Evolutionary conservation across 306 rosid genomes (phyloP), one percentile per base, ranked within the genome.

Genomic region (Cicer yamashitae): DNA sequence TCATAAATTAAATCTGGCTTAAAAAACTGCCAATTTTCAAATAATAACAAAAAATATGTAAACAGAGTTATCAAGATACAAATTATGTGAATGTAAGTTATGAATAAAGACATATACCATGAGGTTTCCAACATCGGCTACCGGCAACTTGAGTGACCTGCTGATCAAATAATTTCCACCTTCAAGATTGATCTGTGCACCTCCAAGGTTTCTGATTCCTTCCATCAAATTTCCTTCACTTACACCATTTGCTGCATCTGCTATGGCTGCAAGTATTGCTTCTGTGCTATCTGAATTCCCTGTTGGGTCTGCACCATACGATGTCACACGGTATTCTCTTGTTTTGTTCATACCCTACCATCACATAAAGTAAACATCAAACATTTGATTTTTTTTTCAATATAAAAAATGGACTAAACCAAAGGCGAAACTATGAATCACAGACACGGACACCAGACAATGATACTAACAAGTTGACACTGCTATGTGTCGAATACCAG

Each of bases 261-360:
- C 79, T 50, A 94, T 86, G 58, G 91, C 97, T 75, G 51, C 60
- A 13, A 83, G 84, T 18, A 94, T 43, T 2, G 96, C 94, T 7
- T 82, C 88, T 0, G 96, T 92, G 77, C 99, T 94, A 62, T 94
- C 99, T 22, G 48, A 76, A 44, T 64, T 83, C 5, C 96, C 99
- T 0, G 91, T 90, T 14, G 97, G 96, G 79, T 94, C 99, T 39
- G 96, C 97, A 4, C 99, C 99, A 67, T 86, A 94, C 0, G 87
- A 61, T 34, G 96, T 94, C 60, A 87, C 91, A 64, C 6, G 87
- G 78, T 85, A 90, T 41, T 84, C 89, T 5, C 84, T 76, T 46
- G 87, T 43, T 71, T 82, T 78, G 30, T 6, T 48, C 75, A 30
- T 66, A 74, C 73, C 93, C 96, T 91, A 76, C 34, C 84, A 81